These are phyloP conservation scores for Botrytis pseudocinerea DNA, from an alignment of 2,329 filamentous ascomycete species.

Conservation along the genomic window DNA sequence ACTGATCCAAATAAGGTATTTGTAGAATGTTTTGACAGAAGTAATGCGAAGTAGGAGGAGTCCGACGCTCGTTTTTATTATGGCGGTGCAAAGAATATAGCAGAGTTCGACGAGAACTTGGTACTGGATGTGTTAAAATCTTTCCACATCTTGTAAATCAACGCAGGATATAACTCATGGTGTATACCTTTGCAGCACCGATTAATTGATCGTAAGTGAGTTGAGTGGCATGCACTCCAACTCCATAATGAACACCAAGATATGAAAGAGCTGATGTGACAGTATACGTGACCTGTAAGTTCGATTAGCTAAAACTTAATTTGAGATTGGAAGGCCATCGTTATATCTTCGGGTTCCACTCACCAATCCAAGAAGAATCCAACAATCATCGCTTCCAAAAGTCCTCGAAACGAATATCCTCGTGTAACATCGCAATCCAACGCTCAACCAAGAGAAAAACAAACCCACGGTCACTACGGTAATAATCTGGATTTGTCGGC, in stretches of 20 bases:
- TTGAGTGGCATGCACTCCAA: background rate
- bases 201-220: background rate
- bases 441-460: conserved; percentile 10
- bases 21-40: conserved; percentile 16
- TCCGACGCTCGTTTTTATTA: conserved; percentile 19
- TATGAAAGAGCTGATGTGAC: background rate
- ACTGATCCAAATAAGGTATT: conserved; percentile 12
- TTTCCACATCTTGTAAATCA: background rate
- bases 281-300: background rate
- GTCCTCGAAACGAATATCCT: background rate
- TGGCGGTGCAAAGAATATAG: background rate
- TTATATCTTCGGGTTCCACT: background rate
- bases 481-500: background rate
- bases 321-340: background rate
- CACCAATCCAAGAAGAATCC: conserved; percentile 1
- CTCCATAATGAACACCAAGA: background rate
- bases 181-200: conserved; percentile 9
- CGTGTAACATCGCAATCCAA: conserved; percentile 11
- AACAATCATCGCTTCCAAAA: conserved; percentile 20
- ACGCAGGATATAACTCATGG: background rate
- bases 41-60: conserved; percentile 16
- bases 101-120: background rate
- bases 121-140: conserved; percentile 10
- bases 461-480: background rate
- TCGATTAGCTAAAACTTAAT: background rate